Base-by-base conservation (phyloP, 2,329 filamentous ascomycete species). In the Diplocarpon rosae region DNA sequence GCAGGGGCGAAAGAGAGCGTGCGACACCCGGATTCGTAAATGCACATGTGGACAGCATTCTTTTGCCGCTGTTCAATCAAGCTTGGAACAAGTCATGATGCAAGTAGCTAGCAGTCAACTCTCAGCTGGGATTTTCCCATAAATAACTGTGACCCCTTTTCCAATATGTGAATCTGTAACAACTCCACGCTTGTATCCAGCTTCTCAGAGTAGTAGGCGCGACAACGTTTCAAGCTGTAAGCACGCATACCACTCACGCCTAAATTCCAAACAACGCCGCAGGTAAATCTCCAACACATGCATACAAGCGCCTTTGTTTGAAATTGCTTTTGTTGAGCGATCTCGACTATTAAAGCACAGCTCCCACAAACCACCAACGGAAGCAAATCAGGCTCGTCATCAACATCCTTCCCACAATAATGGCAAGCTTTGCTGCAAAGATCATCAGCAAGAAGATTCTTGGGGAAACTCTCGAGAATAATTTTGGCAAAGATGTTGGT, bases 391-490 rank as follows among this genome's bases (percentile, higher is more conserved):
- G 7, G 4, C 4, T 24, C 7, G 20, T 24, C 7, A 24, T 24
- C 20, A 24, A n/a, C 34, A 27, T 13, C 41, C 11, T 12, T 12
- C 47, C 42, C 42, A 47, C 52, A 56, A 65, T 52, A 50, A 80
- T 80, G 77, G 65, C 75, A 31, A 65, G 66, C 28, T 56, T 71
- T 28, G 57, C 76, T 24, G 67, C 71, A 47, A 79, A 78, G 59
- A 65, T 71, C 46, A 65, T 78, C 35, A 68, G 67, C 51, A 75
- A 73, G 58, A 76, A 68, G 60, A 69, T 80, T 31, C 62, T 81
- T 41, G 70, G 71, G 35, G 77, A 80, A 59, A 68, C 66, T 12
- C 49, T 72, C 6, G 61, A 70, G 46, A 80, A 80, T 57, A 75
- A 75, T 50, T 76, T 76, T 52, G 76, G 75, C 45, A 66, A 66